A percentile compares a stretch with the other conserved stretches of the same genome.
phyloP scores from a whole-genome alignment of 192 early-diverging fungal genomes.

The Coemansia sp. region DNA sequence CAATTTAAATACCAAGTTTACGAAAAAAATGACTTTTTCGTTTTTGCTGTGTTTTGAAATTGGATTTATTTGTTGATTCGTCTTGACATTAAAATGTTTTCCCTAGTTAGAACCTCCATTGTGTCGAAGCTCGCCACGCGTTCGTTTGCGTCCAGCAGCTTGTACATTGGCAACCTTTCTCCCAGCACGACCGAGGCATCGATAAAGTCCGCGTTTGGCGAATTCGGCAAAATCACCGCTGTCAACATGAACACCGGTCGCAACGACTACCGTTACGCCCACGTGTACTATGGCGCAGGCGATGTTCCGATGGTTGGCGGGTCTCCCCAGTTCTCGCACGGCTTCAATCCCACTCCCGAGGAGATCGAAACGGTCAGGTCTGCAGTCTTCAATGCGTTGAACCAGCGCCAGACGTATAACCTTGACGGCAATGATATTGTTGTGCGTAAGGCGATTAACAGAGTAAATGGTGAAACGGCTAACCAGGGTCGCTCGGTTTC shows the following conservation, averaged over 20 bases:
- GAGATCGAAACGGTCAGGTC: constrained; percentile 20
- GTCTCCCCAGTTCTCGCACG: constrained; percentile 5
- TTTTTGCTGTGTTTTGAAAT: not conserved
- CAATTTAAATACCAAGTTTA: not conserved
- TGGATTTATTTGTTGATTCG: not conserved
- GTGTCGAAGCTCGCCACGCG: constrained; percentile 14
- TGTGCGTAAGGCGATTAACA: not conserved
- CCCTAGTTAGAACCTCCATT: constrained; percentile 13
- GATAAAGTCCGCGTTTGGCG: constrained; percentile 23
- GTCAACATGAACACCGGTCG: constrained; percentile 17
- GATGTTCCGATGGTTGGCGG: constrained; percentile 18
- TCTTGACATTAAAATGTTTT: constrained; percentile 19
- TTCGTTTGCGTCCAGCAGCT: constrained; percentile 14
- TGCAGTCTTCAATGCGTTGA: constrained; percentile 6
- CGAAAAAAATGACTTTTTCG: not conserved
- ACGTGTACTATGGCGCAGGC: constrained; percentile 41
- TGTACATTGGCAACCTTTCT: constrained; percentile 37
- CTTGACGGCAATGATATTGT: not conserved
- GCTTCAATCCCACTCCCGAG: constrained; percentile 12
- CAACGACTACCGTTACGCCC: constrained; percentile 20
- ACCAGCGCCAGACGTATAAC: too few species aligned
- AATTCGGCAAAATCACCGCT: constrained; percentile 28
- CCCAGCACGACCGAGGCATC: not conserved
- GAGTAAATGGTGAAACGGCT: too few species aligned
- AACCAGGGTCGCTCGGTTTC: too few species aligned